These are phyloP conservation scores for Bipolaris oryzae DNA, from an alignment of 2,329 filamentous ascomycete species.

Conservation along the genomic window DNA sequence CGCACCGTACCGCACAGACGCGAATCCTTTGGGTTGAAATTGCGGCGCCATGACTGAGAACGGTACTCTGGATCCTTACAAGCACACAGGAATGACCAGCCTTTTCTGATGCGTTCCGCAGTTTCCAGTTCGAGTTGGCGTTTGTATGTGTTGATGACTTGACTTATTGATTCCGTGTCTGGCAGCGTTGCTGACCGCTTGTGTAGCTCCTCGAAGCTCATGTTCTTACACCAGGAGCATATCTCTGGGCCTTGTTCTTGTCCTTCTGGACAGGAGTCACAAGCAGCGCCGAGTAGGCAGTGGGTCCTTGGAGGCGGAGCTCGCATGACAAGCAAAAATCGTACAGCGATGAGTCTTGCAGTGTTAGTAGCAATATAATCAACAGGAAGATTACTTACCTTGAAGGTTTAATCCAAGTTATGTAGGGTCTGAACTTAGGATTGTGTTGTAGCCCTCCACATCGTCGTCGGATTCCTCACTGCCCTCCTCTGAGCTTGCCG, in stretches of 20 bases:
- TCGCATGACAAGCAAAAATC: conserved; percentile 18
- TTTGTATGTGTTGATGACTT: conserved; percentile 25
- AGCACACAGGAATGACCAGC: conserved; percentile 29
- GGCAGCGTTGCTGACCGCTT: conserved; percentile 18
- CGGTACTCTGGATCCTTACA: conserved; percentile 31
- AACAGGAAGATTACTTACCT: conserved; percentile 6
- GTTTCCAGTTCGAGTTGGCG: conserved; percentile 27
- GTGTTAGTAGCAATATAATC: not conserved
- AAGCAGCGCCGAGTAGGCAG: conserved; percentile 32
- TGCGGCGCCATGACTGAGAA: conserved; percentile 25
- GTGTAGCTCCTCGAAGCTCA: conserved; percentile 31
- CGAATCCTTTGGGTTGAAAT: conserved; percentile 29
- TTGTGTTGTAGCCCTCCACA: conserved; percentile 31
- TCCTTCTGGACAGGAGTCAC: conserved; percentile 24
- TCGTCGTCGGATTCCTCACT: conserved; percentile 30
- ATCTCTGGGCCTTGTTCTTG: conserved; percentile 28
- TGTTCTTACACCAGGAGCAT: conserved; percentile 34
- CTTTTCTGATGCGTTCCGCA: conserved; percentile 26
- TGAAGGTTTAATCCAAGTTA: not conserved
- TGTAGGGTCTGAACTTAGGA: conserved; percentile 11
- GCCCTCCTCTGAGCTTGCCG: conserved; percentile 21
- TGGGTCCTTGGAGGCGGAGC: conserved; percentile 26
- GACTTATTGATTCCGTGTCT: conserved; percentile 17
- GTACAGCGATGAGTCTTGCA: conserved; percentile 1
- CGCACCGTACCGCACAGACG: conserved; percentile 29